Conservation (phyloP, 1,284 basidiomycete genomes). For the Nidula niveotomentosa region DNA sequence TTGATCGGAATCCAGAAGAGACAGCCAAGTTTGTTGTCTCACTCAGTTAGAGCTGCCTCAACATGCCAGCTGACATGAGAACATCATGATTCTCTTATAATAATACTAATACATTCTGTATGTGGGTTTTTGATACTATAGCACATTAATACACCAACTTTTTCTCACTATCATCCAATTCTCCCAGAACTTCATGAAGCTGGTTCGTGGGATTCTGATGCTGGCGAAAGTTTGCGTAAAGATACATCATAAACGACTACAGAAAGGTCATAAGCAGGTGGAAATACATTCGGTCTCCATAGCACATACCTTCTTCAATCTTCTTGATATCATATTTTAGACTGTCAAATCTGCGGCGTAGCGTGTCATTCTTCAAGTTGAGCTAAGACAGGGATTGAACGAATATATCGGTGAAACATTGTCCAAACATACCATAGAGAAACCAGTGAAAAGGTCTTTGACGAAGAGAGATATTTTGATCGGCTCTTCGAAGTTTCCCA, state of each 20-base stretch:
- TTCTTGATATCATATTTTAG: constrained; percentile 89
- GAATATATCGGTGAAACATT: constrained; percentile 2
- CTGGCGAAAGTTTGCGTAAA: constrained; percentile 57
- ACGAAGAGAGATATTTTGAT: constrained; percentile 79
- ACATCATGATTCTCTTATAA: too few species aligned
- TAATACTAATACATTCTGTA: too few species aligned
- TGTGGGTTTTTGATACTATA: too few species aligned
- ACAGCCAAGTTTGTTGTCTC: too few species aligned
- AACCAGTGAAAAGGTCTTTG: constrained; percentile 80
- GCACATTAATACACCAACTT: not conserved
- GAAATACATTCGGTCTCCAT: constrained; percentile 1
- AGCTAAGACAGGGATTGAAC: constrained; percentile 43
- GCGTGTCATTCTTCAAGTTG: constrained; percentile 85
- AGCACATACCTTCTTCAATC: constrained; percentile 78
- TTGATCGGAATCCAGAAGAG: too few species aligned
- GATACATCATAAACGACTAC: constrained; percentile 86
- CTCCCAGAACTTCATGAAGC: too few species aligned
- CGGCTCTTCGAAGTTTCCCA: constrained; percentile 81
- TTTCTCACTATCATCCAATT: not conserved
- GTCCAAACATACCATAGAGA: constrained; percentile 62
- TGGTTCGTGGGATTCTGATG: constrained; percentile 1
- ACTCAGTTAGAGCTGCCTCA: too few species aligned
- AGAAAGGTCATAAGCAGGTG: constrained; percentile 5
- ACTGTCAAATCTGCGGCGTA: constrained; percentile 79
- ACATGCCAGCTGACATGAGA: too few species aligned